Evolutionary conservation across 805 yeast species (phyloP).

Genomic region (Saccharomycopsis sp.): DNA sequence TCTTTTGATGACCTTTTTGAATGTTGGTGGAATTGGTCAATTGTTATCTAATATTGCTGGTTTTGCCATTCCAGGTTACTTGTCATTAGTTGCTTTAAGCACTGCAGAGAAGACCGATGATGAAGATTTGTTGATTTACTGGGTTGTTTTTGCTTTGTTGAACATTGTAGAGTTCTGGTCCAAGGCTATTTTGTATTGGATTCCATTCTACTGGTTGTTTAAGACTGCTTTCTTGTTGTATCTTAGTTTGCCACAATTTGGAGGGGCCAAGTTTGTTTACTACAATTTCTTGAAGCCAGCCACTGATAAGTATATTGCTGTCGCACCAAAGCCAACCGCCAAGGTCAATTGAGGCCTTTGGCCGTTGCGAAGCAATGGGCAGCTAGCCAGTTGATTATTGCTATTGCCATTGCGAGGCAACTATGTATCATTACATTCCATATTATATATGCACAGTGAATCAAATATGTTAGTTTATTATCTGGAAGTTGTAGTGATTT

Average conservation of each 20-base stretch:
- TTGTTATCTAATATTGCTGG: constrained; percentile 89
- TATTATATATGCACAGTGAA: too few relatives aligned
- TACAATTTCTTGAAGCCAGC: constrained; percentile 60
- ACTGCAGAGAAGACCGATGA: constrained; percentile 69
- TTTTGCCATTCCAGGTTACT: constrained; percentile 83
- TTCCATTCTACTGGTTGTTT: constrained; percentile 93
- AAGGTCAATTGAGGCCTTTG: constrained; percentile 8
- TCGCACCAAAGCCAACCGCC: constrained; percentile 8
- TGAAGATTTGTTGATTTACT: constrained; percentile 83
- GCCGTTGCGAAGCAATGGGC: too few relatives aligned
- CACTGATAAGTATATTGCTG: constrained; percentile 31
- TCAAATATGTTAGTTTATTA: too few relatives aligned
- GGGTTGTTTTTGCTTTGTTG: constrained; percentile 96
- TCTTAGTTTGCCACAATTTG: constrained; percentile 80
- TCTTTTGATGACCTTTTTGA: constrained; percentile 73
- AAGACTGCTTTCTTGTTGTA: constrained; percentile 84
- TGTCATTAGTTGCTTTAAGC: constrained; percentile 76
- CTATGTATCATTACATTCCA: too few relatives aligned
- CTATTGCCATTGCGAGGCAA: too few relatives aligned
- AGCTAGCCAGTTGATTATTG: too few relatives aligned
- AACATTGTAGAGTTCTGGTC: constrained; percentile 96
- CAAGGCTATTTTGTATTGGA: constrained; percentile 84
- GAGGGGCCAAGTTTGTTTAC: constrained; percentile 80
- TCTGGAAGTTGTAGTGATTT: too few relatives aligned
- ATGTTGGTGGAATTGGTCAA: constrained; percentile 93